These are phyloP conservation scores for Dendrocalamus latiflorus DNA, from an alignment of 202 grass and related monocot species.

Conservation along the genomic window DNA sequence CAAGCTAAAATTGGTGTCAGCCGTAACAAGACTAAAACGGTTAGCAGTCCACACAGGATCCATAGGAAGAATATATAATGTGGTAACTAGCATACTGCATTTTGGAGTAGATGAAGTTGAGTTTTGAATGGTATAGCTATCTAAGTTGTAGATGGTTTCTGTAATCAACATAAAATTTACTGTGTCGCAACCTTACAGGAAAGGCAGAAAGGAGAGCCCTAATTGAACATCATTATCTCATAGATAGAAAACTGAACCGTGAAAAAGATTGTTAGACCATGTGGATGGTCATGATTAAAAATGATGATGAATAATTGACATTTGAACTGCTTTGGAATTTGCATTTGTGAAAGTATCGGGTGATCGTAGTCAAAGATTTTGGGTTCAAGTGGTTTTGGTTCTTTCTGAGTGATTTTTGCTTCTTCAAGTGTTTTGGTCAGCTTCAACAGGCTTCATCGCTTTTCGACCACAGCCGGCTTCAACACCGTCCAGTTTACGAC, in stretches of 20 bases:
- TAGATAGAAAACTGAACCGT: not conserved
- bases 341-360: no score
- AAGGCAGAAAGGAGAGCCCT: not conserved
- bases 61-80: not conserved
- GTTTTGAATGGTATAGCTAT: not conserved
- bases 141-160: not conserved
- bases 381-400: no score
- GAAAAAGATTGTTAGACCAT: not conserved
- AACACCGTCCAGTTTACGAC: no score
- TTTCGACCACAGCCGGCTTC: no score
- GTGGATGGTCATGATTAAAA: no score
- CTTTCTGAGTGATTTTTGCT: no score
- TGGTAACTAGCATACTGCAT: not conserved
- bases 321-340: no score
- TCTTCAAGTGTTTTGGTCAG: no score
- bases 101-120: not conserved
- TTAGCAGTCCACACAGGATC: not conserved
- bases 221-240: not conserved
- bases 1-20: not conserved
- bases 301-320: no score
- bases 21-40: not conserved
- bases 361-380: no score
- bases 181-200: not conserved
- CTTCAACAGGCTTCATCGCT: no score
- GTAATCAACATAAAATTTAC: not conserved